Evolutionary conservation across 2,329 filamentous ascomycete genomes (phyloP).

Genomic region (Endocalyx cinctus): DNA sequence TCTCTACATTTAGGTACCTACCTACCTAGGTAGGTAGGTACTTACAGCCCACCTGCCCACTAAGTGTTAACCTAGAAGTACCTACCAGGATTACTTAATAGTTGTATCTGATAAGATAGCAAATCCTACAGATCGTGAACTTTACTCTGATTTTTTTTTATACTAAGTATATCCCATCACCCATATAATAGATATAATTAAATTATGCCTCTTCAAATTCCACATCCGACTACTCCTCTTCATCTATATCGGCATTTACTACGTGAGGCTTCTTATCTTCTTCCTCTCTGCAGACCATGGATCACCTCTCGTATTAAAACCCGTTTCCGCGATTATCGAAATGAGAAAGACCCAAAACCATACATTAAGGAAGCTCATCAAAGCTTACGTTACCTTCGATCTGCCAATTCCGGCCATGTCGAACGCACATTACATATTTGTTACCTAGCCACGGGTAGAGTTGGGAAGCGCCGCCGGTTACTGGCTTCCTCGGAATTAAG

Average conservation of each 20-base stretch:
- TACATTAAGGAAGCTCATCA: slow-evolving; percentile 38
- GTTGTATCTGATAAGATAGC: too few relatives aligned
- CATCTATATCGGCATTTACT: slow-evolving; percentile 56
- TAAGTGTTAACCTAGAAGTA: too few relatives aligned
- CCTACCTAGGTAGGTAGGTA: background rate
- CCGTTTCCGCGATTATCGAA: slow-evolving; percentile 40
- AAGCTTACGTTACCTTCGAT: slow-evolving; percentile 44
- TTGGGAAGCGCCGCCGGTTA: slow-evolving; percentile 45
- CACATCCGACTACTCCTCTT: slow-evolving; percentile 27
- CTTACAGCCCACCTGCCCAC: too few relatives aligned
- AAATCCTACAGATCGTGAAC: too few relatives aligned
- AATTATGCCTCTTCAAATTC: slow-evolving; percentile 32
- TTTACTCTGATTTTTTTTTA: too few relatives aligned
- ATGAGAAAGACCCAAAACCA: slow-evolving; percentile 14
- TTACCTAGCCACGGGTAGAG: slow-evolving; percentile 46
- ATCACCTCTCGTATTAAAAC: slow-evolving; percentile 38
- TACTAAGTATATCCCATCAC: too few relatives aligned
- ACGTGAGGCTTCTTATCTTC: slow-evolving; percentile 57
- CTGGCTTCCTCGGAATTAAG: slow-evolving; percentile 38
- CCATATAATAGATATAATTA: too few relatives aligned
- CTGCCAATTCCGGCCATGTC: slow-evolving; percentile 48
- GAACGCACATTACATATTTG: slow-evolving; percentile 44
- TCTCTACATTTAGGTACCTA: slow-evolving; percentile 1
- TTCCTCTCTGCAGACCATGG: slow-evolving; percentile 42
- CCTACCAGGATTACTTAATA: too few relatives aligned